These are phyloP conservation scores for Xylaria nigripes DNA, from an alignment of 495 filamentous ascomycete species.

Conservation along the genomic window DNA sequence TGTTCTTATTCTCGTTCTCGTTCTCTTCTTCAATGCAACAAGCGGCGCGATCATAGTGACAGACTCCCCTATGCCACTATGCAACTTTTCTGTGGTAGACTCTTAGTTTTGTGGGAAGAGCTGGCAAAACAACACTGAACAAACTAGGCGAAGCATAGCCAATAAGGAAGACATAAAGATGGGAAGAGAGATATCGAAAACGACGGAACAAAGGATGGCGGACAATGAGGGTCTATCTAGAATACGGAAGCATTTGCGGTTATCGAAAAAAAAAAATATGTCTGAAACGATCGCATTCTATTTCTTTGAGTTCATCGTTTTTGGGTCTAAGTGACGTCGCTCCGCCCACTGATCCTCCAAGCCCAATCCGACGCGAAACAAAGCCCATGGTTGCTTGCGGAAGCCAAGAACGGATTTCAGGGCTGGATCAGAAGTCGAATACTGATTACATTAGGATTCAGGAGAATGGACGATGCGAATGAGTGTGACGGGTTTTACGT, in stretches of 20 bases:
- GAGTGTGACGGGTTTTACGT: too few relatives aligned
- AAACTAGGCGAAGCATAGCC: conserved; percentile 1
- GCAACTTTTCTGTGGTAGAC: not conserved
- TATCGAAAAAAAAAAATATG: not conserved
- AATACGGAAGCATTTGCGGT: not conserved
- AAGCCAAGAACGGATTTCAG: not conserved
- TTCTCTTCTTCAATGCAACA: not conserved
- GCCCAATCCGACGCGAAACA: conserved; percentile 5
- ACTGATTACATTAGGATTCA: too few relatives aligned
- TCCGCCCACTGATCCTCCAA: not conserved
- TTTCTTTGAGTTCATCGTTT: not conserved
- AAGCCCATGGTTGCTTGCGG: conserved; percentile 4
- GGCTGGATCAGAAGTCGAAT: not conserved
- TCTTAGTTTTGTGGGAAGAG: not conserved
- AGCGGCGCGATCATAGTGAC: conserved; percentile 1
- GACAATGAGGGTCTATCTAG: not conserved
- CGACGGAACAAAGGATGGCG: conserved; percentile 2
- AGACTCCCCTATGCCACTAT: not conserved
- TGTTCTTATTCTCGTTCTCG: not conserved
- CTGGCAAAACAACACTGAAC: not conserved
- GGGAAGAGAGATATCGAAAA: conserved; percentile 4
- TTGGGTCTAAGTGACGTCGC: not conserved
- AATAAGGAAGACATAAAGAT: not conserved
- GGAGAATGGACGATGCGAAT: too few relatives aligned
- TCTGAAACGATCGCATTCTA: not conserved